These are phyloP conservation scores for Pseudodiploospora longispora DNA, from an alignment of 2,329 filamentous ascomycete genomes.

Conservation along the genomic window DNA sequence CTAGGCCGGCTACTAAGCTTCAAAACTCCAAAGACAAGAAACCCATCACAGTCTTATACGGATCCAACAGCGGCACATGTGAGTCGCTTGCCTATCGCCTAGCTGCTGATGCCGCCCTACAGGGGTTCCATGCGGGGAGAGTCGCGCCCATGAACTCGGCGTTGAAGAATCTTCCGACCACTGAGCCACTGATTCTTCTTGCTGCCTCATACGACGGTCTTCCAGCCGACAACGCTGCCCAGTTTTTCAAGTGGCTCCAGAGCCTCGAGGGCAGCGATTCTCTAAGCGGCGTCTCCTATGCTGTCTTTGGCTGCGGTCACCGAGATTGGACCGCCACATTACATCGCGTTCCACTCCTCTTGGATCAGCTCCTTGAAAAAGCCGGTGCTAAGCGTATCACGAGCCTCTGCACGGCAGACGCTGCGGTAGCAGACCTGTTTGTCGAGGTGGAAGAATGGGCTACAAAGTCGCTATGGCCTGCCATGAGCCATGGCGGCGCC, in stretches of 20 bases:
- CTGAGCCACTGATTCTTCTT: conserved; percentile 53
- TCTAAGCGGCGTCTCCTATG: conserved; percentile 49
- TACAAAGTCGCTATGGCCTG: conserved; percentile 39
- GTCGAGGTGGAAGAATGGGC: conserved; percentile 55
- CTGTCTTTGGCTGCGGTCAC: conserved; percentile 60
- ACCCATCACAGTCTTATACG: conserved; percentile 55
- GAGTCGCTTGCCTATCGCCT: conserved; percentile 55
- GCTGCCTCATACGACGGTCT: conserved; percentile 63
- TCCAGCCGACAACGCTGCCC: conserved; percentile 58
- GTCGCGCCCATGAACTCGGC: conserved; percentile 51
- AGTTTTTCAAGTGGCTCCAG: conserved; percentile 58
- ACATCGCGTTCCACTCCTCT: conserved; percentile 51
- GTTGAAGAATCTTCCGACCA: conserved; percentile 45
- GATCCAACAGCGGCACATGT: conserved; percentile 62
- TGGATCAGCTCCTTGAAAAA: conserved; percentile 40
- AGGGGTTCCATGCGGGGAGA: conserved; percentile 45
- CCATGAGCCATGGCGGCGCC: conserved; percentile 38
- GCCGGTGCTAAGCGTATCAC: conserved; percentile 17
- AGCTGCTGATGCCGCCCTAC: conserved; percentile 43
- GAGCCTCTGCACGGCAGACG: conserved; percentile 45
- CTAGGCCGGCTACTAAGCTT: background rate
- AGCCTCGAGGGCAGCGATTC: conserved; percentile 34
- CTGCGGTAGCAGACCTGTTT: conserved; percentile 51
- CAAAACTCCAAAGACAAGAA: conserved; percentile 11
- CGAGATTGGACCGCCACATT: conserved; percentile 50